Percentiles rank a stretch among this genome's conserved stretches.
phyloP scores from a whole-genome alignment of 2,329 filamentous ascomycete species.

The Cladophialophora exuberans region DNA sequence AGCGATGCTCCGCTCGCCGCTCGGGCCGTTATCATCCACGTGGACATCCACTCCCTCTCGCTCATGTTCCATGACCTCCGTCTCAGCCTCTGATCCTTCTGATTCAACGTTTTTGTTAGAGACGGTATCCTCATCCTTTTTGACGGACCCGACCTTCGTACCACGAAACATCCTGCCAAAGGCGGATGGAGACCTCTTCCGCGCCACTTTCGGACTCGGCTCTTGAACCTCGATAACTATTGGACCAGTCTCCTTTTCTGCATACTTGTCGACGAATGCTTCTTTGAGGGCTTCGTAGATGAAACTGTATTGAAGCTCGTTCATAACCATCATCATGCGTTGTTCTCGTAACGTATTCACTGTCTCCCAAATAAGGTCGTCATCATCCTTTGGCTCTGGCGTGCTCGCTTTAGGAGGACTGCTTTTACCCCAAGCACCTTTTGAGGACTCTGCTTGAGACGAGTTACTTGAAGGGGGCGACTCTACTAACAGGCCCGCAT shows the following conservation, averaged over 20 bases:
- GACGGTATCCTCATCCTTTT: conserved; percentile 23
- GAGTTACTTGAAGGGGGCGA: conserved; percentile 8
- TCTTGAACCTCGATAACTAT: conserved; percentile 25
- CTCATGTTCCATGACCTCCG: conserved; percentile 30
- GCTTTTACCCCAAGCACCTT: conserved; percentile 30
- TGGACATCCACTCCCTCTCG: neutral
- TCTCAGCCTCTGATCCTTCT: conserved; percentile 30
- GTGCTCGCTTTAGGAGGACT: conserved; percentile 38
- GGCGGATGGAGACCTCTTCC: conserved; percentile 18
- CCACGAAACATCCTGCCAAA: conserved; percentile 19
- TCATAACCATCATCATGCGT: conserved; percentile 93
- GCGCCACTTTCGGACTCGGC: conserved; percentile 29
- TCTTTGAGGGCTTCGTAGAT: conserved; percentile 84
- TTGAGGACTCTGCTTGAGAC: conserved; percentile 1
- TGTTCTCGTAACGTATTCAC: conserved; percentile 84
- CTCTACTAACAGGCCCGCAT: conserved; percentile 67
- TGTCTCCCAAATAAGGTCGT: conserved; percentile 74
- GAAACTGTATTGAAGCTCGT: conserved; percentile 80
- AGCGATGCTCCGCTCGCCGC: neutral
- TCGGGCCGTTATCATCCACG: neutral
- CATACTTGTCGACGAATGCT: conserved; percentile 69
- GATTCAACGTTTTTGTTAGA: conserved; percentile 7
- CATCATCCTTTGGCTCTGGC: conserved; percentile 45
- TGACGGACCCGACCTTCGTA: conserved; percentile 4
- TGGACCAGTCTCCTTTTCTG: conserved; percentile 28